Conservation (phyloP, 2,329 filamentous ascomycete species). For the Orbilia oligospora region DNA sequence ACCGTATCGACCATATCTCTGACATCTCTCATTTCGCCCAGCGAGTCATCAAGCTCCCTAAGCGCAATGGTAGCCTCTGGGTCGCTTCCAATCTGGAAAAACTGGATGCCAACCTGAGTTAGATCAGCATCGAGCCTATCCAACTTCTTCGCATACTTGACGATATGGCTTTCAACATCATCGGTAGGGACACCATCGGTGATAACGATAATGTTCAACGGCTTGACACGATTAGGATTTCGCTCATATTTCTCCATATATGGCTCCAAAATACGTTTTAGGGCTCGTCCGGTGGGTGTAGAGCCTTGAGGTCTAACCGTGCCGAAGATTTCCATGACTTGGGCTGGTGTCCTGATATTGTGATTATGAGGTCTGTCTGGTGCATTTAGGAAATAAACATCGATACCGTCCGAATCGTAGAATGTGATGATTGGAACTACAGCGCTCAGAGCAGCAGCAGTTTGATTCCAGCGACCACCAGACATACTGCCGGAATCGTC, state of each 20-base stretch:
- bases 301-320: slow-evolving; percentile 75
- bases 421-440: slow-evolving; percentile 86
- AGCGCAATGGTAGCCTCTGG: slow-evolving; percentile 76
- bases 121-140: slow-evolving; percentile 78
- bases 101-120: slow-evolving; percentile 92
- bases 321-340: slow-evolving; percentile 80
- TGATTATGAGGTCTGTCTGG: slow-evolving; percentile 73
- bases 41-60: slow-evolving; percentile 80
- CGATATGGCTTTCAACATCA: slow-evolving; percentile 80
- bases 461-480: slow-evolving; percentile 79
- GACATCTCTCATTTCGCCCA: slow-evolving; percentile 73
- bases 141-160: slow-evolving; percentile 78
- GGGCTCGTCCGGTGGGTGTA: slow-evolving; percentile 81
- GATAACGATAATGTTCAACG: slow-evolving; percentile 91
- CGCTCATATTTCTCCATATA: slow-evolving; percentile 76
- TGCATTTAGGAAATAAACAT: slow-evolving; percentile 91
- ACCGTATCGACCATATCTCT: slow-evolving; percentile 95
- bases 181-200: slow-evolving; percentile 89
- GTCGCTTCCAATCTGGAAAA: slow-evolving; percentile 92
- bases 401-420: slow-evolving; percentile 86
- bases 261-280: slow-evolving; percentile 79
- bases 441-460: slow-evolving; percentile 76
- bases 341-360: slow-evolving; percentile 73
- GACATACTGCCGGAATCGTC: slow-evolving; percentile 93
- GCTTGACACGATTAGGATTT: slow-evolving; percentile 72